phyloP scores from a whole-genome alignment of 768 basidiomycete species.

The Coprinopsis cinerea region DNA sequence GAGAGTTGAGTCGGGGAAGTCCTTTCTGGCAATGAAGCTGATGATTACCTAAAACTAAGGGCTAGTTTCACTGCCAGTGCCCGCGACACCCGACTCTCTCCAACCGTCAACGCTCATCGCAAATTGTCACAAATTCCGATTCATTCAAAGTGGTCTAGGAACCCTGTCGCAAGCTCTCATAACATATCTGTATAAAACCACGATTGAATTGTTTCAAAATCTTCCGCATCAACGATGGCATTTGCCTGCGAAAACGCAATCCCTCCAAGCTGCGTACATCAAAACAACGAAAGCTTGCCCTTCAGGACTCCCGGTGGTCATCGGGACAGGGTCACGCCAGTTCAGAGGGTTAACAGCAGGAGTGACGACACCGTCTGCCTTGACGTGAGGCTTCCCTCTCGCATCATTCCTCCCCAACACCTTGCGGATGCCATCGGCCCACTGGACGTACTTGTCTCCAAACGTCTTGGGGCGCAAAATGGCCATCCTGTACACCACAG shows the following conservation, averaged over 20 bases:
- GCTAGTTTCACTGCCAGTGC: too few species aligned
- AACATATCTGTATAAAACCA: too few species aligned
- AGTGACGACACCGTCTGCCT: conserved; percentile 24
- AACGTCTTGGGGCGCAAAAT: conserved; percentile 27
- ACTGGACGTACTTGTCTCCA: conserved; percentile 24
- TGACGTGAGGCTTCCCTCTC: conserved; percentile 25
- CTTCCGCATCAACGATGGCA: too few species aligned
- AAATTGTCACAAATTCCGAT: too few species aligned
- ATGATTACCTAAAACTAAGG: too few species aligned
- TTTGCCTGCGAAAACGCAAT: conserved; percentile 21
- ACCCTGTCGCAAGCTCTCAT: too few species aligned
- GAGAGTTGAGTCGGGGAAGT: too few species aligned
- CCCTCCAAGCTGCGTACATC: conserved; percentile 38
- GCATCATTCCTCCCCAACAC: conserved; percentile 16
- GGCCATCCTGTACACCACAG: conserved; percentile 35
- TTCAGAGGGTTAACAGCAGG: conserved; percentile 35
- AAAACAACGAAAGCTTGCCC: conserved; percentile 34
- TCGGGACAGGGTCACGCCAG: conserved; percentile 31
- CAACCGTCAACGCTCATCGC: too few species aligned
- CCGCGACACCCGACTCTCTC: too few species aligned
- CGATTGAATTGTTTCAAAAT: too few species aligned
- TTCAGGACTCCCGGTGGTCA: conserved; percentile 33
- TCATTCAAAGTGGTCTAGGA: too few species aligned
- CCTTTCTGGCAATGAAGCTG: too few species aligned
- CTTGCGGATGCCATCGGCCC: conserved; percentile 30